Conservation (phyloP, 2,329 filamentous ascomycete species). For the Talaromyces sp. region DNA sequence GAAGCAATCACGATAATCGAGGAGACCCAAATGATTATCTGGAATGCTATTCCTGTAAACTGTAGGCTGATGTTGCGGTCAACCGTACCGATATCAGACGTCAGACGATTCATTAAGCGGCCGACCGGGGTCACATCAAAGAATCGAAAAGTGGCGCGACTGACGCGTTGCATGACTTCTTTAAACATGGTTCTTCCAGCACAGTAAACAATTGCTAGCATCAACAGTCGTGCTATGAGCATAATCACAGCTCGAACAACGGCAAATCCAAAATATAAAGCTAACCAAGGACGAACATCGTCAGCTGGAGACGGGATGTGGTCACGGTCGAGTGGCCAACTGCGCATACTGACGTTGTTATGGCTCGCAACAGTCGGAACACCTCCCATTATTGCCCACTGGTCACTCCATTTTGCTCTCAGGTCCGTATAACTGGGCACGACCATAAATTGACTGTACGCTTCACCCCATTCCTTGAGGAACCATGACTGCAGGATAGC, state of each 20-base stretch:
- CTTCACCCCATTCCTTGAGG: conserved; percentile 82
- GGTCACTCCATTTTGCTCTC: conserved; percentile 15
- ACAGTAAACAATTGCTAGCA: conserved; percentile 74
- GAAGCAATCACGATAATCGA: conserved; percentile 74
- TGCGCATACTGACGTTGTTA: conserved; percentile 21
- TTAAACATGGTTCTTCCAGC: conserved; percentile 74
- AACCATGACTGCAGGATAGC: conserved; percentile 72
- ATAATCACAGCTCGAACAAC: conserved; percentile 58
- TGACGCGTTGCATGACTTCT: conserved; percentile 68
- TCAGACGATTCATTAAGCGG: conserved; percentile 86
- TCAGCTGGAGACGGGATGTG: conserved; percentile 62
- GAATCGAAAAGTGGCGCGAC: conserved; percentile 79
- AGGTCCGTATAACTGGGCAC: conserved; percentile 21
- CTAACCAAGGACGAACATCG: conserved; percentile 71
- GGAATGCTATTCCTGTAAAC: conserved; percentile 68
- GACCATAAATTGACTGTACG: conserved; percentile 49
- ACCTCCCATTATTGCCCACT: conserved; percentile 15
- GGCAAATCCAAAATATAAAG: conserved; percentile 66
- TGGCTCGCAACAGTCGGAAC: conserved; percentile 31
- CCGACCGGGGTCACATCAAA: conserved; percentile 89
- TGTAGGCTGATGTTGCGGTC: conserved; percentile 79
- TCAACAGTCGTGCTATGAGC: conserved; percentile 60
- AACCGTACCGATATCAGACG: conserved; percentile 82
- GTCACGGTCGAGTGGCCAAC: conserved; percentile 12
- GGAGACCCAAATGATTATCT: conserved; percentile 66